phyloP scores from a whole-genome alignment of 441 rosid species.

The Omphalea diandra region DNA sequence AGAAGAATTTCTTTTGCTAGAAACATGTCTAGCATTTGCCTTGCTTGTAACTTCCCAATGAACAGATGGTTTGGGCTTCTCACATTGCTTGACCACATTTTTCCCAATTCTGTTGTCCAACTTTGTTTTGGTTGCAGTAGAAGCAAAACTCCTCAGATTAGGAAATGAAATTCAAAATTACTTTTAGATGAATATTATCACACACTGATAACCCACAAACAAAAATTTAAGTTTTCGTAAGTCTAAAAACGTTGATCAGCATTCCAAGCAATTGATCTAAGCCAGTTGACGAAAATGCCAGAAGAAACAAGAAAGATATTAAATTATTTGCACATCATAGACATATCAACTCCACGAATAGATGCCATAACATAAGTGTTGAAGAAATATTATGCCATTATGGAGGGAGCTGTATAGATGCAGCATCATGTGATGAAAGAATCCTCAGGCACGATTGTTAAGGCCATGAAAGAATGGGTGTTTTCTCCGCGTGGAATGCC shows the following conservation, averaged over 20 bases:
- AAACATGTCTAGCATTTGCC: background rate
- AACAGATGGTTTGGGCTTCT: background rate
- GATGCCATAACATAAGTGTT: too few species aligned
- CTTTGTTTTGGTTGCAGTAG: background rate
- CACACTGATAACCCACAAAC: background rate
- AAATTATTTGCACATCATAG: too few species aligned
- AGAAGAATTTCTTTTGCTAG: background rate
- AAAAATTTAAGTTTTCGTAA: too few species aligned
- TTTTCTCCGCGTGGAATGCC: slow-evolving; percentile 73
- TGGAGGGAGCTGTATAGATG: background rate
- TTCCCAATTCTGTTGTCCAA: background rate
- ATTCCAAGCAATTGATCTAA: too few species aligned
- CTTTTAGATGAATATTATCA: background rate
- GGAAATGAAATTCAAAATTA: background rate
- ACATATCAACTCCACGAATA: too few species aligned
- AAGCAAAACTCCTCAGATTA: background rate
- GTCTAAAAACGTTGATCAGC: too few species aligned
- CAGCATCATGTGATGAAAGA: background rate
- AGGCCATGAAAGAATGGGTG: slow-evolving; percentile 85
- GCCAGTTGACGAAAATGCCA: too few species aligned
- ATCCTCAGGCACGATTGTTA: slow-evolving; percentile 38
- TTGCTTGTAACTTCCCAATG: background rate
- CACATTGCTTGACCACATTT: background rate
- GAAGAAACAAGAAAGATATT: too few species aligned
- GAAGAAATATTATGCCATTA: too few species aligned